Conservation (phyloP, 176 grass and related monocot species). For the Oryza glumipatula region DNA sequence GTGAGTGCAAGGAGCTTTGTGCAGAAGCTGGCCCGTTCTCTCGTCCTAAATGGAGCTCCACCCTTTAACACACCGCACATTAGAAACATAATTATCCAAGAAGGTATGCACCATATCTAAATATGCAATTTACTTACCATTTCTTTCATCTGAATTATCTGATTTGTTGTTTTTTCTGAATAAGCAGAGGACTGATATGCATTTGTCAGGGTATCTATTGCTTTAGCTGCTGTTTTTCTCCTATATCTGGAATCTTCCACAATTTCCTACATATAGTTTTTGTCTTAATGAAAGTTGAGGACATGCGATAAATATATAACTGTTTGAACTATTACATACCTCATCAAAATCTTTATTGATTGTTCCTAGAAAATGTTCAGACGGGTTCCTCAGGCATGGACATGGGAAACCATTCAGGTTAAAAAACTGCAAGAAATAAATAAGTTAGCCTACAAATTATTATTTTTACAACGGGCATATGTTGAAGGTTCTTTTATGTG, state of each 20-base stretch:
- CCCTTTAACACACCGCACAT: conserved; percentile 28
- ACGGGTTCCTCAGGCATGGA: conserved; percentile 45
- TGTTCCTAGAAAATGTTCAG: conserved; percentile 49
- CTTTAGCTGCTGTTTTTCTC: conserved; percentile 42
- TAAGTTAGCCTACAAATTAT: no score
- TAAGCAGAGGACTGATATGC: conserved; percentile 37
- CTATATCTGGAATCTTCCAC: conserved; percentile 27
- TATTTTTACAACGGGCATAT: no score
- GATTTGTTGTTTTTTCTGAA: conserved; percentile 17
- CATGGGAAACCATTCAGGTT: conserved; percentile 47
- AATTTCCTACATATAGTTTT: conserved; percentile 35
- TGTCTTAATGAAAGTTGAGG: background rate
- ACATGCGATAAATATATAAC: no score
- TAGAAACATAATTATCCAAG: no score
- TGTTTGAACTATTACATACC: conserved; percentile 18
- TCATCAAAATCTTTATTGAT: conserved; percentile 59
- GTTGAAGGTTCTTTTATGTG: no score
- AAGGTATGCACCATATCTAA: no score
- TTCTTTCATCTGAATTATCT: conserved; percentile 40
- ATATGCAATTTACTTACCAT: conserved; percentile 18
- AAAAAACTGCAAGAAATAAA: conserved; percentile 44
- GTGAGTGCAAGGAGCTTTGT: conserved; percentile 49
- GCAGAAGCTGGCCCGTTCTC: conserved; percentile 38
- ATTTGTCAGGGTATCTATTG: conserved; percentile 46
- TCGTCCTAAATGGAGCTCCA: conserved; percentile 36